Base-by-base conservation (phyloP, 345 rosid genomes). In the Gossypium thurberi region DNA sequence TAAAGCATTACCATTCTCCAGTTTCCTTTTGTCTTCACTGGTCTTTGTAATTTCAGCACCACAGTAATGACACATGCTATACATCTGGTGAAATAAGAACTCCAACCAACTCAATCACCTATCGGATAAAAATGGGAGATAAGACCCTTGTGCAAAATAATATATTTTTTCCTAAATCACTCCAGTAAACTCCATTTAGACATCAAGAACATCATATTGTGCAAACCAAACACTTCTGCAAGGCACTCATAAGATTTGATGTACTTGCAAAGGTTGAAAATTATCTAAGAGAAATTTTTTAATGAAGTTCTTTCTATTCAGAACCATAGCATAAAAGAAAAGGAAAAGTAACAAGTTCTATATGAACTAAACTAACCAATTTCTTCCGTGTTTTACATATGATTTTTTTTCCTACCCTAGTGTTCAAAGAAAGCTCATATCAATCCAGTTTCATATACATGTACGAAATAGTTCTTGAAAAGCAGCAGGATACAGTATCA, bases 31-130 rank as follows among this genome's bases (percentile, higher is more conserved):
- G 58, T 75, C 87, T 79, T 82, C 79, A 71, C 52, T 26, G 63
- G 66, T 71, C 75, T 69, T 75, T 6, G 65, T 47, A 61, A 72
- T 46, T 40, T 81, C 81, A 11, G 81, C 82, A 73, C 87, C 90
- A 78, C 89, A 85, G 63, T 77, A 60, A 67, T 83, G 83, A 70
- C 90, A 82, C 85, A 81, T 79, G 58, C 82, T 63, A 78, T 83
- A 80, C 83, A 81, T 84, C 42, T 66, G 80, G 70, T 69, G 55
- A 69, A 64, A 61, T 66, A 64, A 67, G 37, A 71, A 68, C 75
- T 73, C 74, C 77, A 57, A 44, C 26, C 75, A 67, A 66, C 14
- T 68, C 48, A 76, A 64, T 74, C 74, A 71, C 82, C 83, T 84
- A 62, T 43, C 21, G 21, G 74, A 61, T 56, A 74, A 18, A 37